Conservation (phyloP, 176 grass and related monocot genomes). For the Cenchrus purpureus region DNA sequence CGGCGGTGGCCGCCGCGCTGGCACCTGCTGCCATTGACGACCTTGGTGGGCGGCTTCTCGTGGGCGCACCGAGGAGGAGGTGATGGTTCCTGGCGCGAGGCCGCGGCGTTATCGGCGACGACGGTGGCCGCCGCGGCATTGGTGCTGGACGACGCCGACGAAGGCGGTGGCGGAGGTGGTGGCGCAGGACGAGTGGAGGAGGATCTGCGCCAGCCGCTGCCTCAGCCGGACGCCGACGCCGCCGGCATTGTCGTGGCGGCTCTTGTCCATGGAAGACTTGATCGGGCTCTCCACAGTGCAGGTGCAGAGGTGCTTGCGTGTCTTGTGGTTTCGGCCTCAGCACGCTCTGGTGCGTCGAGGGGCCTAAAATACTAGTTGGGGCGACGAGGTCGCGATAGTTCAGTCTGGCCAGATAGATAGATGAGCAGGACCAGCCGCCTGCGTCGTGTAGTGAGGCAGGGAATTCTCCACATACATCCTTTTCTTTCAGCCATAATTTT, state of each 20-base stretch:
- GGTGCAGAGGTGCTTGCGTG: neutral
- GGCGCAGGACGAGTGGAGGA: constrained; percentile 58
- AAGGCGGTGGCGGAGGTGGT: constrained; percentile 45
- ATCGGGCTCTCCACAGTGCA: neutral
- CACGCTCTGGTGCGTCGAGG: neutral
- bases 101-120: neutral
- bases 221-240: constrained; percentile 39
- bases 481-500: neutral
- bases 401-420: neutral
- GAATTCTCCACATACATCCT: neutral
- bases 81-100: neutral
- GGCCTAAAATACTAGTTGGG: constrained; percentile 16
- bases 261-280: constrained; percentile 24
- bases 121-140: neutral
- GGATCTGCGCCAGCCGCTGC: constrained; percentile 59
- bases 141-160: constrained; percentile 31
- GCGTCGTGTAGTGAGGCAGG: neutral
- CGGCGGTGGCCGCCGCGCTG: neutral
- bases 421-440: neutral
- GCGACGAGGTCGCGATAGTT: neutral
- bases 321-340: neutral
- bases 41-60: constrained; percentile 5
- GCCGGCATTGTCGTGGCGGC: neutral
- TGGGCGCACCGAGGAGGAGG: neutral
- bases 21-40: neutral